These are phyloP conservation scores for Angophora floribunda DNA, from an alignment of 345 rosid genomes.

Conservation along the genomic window DNA sequence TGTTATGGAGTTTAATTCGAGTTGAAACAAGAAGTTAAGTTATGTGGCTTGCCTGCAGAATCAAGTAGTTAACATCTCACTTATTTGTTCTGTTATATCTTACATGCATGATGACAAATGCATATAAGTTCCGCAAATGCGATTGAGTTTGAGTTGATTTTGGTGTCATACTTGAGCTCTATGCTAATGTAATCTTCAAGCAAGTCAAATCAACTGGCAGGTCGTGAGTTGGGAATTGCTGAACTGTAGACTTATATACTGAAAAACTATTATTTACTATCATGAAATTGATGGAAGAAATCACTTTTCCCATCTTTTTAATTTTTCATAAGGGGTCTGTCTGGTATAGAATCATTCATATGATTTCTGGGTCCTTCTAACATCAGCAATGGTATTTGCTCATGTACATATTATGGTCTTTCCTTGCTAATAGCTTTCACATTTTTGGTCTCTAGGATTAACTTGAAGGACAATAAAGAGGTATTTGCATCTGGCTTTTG, in stretches of 20 bases:
- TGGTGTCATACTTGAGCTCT: background rate
- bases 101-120: background rate
- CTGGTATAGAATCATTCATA: background rate
- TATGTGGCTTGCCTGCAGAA: background rate
- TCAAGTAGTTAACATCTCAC: background rate
- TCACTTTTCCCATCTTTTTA: background rate
- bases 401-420: background rate
- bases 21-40: background rate
- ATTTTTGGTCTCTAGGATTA: constrained; percentile 41
- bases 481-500: constrained; percentile 51
- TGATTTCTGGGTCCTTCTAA: background rate
- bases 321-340: background rate
- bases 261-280: background rate
- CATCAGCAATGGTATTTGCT: background rate
- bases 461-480: constrained; percentile 43
- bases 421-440: background rate
- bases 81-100: background rate
- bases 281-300: background rate
- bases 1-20: background rate
- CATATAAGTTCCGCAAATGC: background rate
- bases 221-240: background rate
- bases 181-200: background rate
- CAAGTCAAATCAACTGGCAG: background rate
- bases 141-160: background rate
- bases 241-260: background rate